phyloP scores from a whole-genome alignment of 331 rosid species.

The Spiraea crenata region DNA sequence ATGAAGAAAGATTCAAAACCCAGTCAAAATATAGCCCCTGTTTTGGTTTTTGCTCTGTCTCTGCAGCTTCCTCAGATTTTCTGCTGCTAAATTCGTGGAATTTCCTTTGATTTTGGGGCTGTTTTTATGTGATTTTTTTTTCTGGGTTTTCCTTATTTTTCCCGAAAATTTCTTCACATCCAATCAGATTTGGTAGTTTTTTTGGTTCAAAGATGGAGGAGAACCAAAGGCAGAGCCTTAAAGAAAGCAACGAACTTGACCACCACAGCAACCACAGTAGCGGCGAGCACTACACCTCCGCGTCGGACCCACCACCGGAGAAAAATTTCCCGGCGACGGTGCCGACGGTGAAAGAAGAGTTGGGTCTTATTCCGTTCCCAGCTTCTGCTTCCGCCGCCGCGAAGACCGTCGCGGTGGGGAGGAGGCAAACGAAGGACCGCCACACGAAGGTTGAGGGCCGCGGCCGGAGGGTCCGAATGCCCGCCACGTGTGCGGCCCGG shows the following conservation, averaged over 20 bases:
- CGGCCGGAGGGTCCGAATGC: constrained; percentile 85
- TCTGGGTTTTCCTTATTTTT: constrained; percentile 15
- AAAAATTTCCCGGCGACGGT: constrained; percentile 21
- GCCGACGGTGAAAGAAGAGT: constrained; percentile 54
- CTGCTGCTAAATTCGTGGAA: background rate
- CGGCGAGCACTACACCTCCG: constrained; percentile 12
- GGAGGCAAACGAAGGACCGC: constrained; percentile 62
- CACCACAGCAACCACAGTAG: constrained; percentile 18
- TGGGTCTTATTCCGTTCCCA: constrained; percentile 34
- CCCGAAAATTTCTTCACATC: constrained; percentile 1
- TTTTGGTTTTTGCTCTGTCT: constrained; percentile 1
- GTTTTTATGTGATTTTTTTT: constrained; percentile 18
- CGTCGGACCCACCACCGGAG: constrained; percentile 25
- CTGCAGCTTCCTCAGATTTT: constrained; percentile 5
- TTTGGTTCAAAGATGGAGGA: constrained; percentile 27
- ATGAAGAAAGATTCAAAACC: constrained; percentile 28
- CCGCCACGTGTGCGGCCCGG: constrained; percentile 81
- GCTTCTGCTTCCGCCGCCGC: constrained; percentile 2
- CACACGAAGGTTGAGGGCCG: constrained; percentile 95
- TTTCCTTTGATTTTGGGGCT: background rate
- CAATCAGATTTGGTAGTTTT: constrained; percentile 2
- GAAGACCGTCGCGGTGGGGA: constrained; percentile 15
- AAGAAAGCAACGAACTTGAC: constrained; percentile 26
- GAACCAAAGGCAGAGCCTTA: constrained; percentile 26
- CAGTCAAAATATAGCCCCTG: constrained; percentile 36